phyloP scores from a whole-genome alignment of 257 asterid species.

The Fraxinus anomala region DNA sequence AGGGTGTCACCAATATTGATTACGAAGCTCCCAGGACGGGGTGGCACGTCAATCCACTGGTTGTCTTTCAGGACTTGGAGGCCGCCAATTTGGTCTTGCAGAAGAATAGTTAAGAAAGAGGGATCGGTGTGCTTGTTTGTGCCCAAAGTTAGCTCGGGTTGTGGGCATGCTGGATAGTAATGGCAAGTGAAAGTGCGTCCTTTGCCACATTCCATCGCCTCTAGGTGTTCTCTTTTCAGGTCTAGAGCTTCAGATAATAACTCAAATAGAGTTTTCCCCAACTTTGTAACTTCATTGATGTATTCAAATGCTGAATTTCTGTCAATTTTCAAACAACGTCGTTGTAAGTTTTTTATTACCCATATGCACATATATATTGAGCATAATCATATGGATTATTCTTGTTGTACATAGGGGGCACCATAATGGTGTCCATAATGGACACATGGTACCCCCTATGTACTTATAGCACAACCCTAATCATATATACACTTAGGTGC shows the following conservation, averaged over 20 bases:
- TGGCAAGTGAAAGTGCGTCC: conserved; percentile 27
- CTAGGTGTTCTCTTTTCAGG: conserved; percentile 33
- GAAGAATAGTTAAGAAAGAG: conserved; percentile 42
- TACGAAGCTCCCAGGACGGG: conserved; percentile 41
- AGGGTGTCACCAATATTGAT: conserved; percentile 48
- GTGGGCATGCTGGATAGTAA: conserved; percentile 57
- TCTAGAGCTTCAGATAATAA: conserved; percentile 47
- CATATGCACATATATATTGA: no score
- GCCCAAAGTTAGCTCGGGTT: conserved; percentile 49
- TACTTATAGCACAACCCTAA: no score
- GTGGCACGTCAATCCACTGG: conserved; percentile 53
- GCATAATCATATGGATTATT: no score
- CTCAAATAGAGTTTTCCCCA: conserved; percentile 39
- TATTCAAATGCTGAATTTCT: background rate
- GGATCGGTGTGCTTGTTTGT: conserved; percentile 37
- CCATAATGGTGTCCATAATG: no score
- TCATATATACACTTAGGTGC: no score
- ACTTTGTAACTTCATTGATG: background rate
- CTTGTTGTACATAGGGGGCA: no score
- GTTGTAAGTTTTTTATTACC: no score
- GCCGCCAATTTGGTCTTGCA: conserved; percentile 50
- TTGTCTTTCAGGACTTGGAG: conserved; percentile 47
- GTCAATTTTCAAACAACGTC: no score
- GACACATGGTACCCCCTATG: no score
- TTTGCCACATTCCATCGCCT: conserved; percentile 42